Conservation (phyloP, 441 rosid genomes). For the Adansonia gregorii region DNA sequence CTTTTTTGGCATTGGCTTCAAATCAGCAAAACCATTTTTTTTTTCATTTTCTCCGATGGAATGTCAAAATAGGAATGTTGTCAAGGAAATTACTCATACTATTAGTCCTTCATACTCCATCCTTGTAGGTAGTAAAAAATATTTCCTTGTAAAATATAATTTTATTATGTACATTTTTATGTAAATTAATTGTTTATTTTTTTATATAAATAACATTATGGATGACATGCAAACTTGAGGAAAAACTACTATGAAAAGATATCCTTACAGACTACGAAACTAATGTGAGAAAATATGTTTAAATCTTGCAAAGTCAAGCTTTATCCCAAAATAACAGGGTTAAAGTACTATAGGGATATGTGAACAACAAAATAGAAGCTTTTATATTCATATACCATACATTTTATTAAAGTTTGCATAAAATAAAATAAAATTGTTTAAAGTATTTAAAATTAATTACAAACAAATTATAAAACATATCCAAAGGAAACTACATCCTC, state of each 20-base stretch:
- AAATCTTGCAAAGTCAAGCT: neutral
- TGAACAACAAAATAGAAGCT: constrained; percentile 11
- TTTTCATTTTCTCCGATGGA: constrained; percentile 4
- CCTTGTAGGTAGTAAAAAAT: neutral
- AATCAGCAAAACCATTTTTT: neutral
- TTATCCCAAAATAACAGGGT: neutral
- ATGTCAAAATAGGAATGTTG: neutral
- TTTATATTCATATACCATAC: neutral
- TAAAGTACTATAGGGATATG: neutral
- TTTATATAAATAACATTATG: too few species aligned
- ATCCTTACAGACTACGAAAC: neutral
- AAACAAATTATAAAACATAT: neutral
- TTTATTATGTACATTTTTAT: too few species aligned
- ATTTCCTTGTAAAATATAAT: too few species aligned
- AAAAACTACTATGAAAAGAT: neutral
- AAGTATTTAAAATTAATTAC: neutral
- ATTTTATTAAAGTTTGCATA: neutral
- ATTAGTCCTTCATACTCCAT: neutral
- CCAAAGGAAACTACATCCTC: constrained; percentile 14
- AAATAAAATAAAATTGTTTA: constrained; percentile 13
- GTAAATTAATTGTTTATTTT: too few species aligned
- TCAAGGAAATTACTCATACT: neutral
- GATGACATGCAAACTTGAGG: too few species aligned
- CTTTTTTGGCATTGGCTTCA: neutral
- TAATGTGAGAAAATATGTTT: neutral